phyloP scores from a whole-genome alignment of 805 yeast genomes.

The Brettanomyces bruxellensis region DNA sequence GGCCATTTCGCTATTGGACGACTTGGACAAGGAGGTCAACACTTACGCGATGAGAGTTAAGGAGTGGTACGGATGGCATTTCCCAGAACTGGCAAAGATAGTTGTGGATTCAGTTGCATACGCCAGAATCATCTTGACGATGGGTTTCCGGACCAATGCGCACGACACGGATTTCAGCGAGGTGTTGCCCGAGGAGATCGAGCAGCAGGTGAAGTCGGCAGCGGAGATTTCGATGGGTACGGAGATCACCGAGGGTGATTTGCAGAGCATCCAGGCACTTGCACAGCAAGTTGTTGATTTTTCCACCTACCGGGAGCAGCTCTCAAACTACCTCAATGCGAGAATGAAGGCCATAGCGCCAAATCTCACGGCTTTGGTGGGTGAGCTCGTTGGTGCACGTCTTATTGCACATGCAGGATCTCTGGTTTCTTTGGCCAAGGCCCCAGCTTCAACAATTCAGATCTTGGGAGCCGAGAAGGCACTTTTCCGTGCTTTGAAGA shows the following conservation, averaged over 20 bases:
- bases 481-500: conserved; percentile 94
- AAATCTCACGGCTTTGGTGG: conserved; percentile 88
- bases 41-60: conserved; percentile 98
- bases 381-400: conserved; percentile 98
- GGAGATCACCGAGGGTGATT: conserved; percentile 87
- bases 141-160: conserved; percentile 93
- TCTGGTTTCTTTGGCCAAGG: conserved; percentile 87
- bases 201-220: conserved; percentile 86
- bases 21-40: conserved; percentile 93
- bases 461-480: conserved; percentile 99
- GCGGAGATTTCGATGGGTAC: conserved; percentile 99
- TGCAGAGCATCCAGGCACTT: conserved; percentile 77
- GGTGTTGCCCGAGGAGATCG: conserved; percentile 87
- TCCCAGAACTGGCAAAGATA: conserved; percentile 98
- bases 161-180: conserved; percentile 83
- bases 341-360: conserved; percentile 99
- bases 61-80: conserved; percentile 99
- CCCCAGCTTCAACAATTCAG: conserved; percentile 98
- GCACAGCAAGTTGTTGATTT: conserved; percentile 96
- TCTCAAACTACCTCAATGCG: conserved; percentile 80
- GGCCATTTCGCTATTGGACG: conserved; percentile 95
- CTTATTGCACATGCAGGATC: conserved; percentile 97
- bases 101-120: conserved; percentile 92
- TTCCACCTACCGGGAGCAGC: conserved; percentile 92
- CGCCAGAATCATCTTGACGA: conserved; percentile 85